Evolutionary conservation across 2,329 filamentous ascomycete genomes (phyloP), one percentile per base, ranked within the genome.

Genomic region (Microdochium nivale): DNA sequence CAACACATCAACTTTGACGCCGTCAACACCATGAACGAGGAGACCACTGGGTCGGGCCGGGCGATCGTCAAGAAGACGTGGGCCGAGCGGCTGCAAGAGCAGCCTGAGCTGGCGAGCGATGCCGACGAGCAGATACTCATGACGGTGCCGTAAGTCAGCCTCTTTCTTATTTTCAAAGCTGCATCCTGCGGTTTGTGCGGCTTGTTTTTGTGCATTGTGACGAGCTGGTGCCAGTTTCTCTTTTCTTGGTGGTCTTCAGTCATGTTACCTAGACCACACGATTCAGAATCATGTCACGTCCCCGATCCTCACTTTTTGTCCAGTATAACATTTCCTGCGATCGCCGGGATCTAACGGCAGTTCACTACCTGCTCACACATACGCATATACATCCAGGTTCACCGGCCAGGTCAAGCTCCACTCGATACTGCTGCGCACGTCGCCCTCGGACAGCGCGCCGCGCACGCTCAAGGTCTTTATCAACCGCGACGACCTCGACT

Each of bases 51-150:
- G 53, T 79, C 84, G 1, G 94, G 91, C 19, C 80, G 81, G 58
- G 81, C 80, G 1, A 79, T 97, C 27, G 81, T 95, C 33, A 84
- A 90, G 71, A 99, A 99, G 77, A 89, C 90, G 52, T 99, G 91
- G 91, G 79, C 80, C 5, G 86, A 97, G 69, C 77, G 94, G 51
- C 68, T 96, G 54, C 69, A 81, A 16, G 67, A 78, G 2, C 72
- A 82, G 60, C 89, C 90, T 0, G 87, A 95, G 70, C 77, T 99
- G 27, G 81, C 79, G 61, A 96, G 90, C 64, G 88, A 95, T 65
- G 84, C 86, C 0, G 94, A 97, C 66, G 90, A 96, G 73, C 90
- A 99, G 73, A 70, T 99, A n/a, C 73, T 99, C 52, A 89, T 99
- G 78, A 85, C 86, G 56, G 80, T 97, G 35, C 94, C 94, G 87